Evolutionary conservation across 768 basidiomycete species (phyloP), one percentile per base, ranked within the genome.

Genomic region (Dictyophora rubrovolvata): DNA sequence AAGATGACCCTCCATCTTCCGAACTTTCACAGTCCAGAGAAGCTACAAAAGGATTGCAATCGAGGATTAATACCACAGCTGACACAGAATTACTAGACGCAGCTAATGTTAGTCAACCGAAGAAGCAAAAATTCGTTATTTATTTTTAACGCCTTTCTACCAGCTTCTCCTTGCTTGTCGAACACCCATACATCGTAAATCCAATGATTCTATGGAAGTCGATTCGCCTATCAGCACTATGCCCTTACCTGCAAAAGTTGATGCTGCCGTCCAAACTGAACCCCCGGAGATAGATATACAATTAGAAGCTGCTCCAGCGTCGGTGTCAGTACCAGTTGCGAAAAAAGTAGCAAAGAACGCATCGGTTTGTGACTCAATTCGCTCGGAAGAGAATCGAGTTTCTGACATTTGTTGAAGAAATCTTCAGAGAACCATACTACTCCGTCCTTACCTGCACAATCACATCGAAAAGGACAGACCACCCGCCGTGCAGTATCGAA

Each of bases 1-100:
- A 86, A 56, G 87, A 85, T 14, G 81, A 84, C n/a, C 28, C 50
- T 18, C 46, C 37, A 46, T 23, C 55, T 48, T 22, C 55, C 2
- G 12, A 37, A 50, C 23, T 28, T 16, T 36, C 57, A 18, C 23
- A 14, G 22, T 5, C 57, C 6, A 34, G 50, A 20, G 22, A 56
- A 20, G 42, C 36, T 20, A 50, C 33, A 4, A 18, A 35, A 17
- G 33, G 8, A 22, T 34, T 22, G 49, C 20, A 10, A 20, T 21
- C 28, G 10, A 6, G 7, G 33, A 53, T 2, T 11, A 12, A 42
- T 42, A 42, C 42, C 5, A 42, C 11, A 12, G 12, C 57, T n/a
- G 49, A 59, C 35, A 11, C 14, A 28, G 50, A 37, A 12, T n/a
- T 53, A n/a, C 12, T 51, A 51, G 18, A 52, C 46, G 57, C 57